Evolutionary conservation across 495 filamentous ascomycete genomes (phyloP).

Genomic region (Emericellopsis terricola): DNA sequence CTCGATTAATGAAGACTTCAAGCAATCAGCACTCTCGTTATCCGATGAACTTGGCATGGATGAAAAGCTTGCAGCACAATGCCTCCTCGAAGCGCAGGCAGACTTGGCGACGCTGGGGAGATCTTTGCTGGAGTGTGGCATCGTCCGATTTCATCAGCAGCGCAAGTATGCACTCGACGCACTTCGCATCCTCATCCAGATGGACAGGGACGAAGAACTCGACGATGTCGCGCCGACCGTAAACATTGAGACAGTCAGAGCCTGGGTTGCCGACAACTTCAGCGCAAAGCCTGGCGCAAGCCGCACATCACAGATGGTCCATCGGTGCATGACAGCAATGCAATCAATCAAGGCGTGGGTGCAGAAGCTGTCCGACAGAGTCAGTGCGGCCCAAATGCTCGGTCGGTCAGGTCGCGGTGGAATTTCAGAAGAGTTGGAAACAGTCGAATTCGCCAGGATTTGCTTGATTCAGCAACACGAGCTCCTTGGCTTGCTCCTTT

Average conservation of each 20-base stretch:
- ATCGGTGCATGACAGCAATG: conserved; percentile 58
- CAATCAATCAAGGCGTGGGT: conserved; percentile 54
- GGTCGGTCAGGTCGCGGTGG: conserved; percentile 37
- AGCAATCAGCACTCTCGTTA: conserved; percentile 56
- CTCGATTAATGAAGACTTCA: conserved; percentile 70
- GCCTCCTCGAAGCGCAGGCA: conserved; percentile 50
- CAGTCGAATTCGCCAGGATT: conserved; percentile 48
- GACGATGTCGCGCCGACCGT: conserved; percentile 16
- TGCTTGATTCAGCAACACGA: conserved; percentile 79
- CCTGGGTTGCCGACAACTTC: conserved; percentile 20
- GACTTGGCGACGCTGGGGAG: conserved; percentile 47
- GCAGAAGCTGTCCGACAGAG: conserved; percentile 47
- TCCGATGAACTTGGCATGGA: conserved; percentile 81
- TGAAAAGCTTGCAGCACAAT: conserved; percentile 60
- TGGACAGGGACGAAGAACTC: conserved; percentile 37
- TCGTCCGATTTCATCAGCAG: conserved; percentile 71
- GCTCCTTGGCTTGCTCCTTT: conserved; percentile 56
- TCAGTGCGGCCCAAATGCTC: conserved; percentile 50
- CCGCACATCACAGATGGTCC: conserved; percentile 25
- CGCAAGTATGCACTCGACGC: conserved; percentile 66
- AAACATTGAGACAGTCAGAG: no score
- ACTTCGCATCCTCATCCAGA: conserved; percentile 53
- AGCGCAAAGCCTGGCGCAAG: conserved; percentile 4
- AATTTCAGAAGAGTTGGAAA: conserved; percentile 51
- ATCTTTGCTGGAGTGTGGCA: conserved; percentile 46